Evolutionary conservation across 306 rosid species (phyloP), one percentile per base, ranked within the genome.

Genomic region (Adenanthera pavonina): DNA sequence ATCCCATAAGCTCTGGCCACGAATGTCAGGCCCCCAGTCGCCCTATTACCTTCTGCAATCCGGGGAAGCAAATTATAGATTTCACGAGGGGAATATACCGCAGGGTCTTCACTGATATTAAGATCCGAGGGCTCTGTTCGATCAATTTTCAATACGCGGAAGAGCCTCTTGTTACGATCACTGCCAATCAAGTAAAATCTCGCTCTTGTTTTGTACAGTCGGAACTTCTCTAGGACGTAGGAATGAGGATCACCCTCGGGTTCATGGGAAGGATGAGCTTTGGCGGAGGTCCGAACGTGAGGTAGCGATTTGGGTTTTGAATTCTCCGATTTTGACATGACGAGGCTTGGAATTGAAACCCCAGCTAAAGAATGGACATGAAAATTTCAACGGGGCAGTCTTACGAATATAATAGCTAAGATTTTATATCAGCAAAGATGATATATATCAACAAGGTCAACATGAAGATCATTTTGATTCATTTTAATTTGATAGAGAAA

Each of bases 91-190:
- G 99, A 95, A 86, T 95, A 95, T 6, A 92, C 84, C 9, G 89
- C 97, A 0, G 98, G 99, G 77, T 95, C 99, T 84, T 95, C 96
- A 60, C 93, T 89, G 47, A 93, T 81, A 38, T 89, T 89, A 72
- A 95, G 92, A 85, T 95, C 99, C 1, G 92, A 91, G 11, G 90
- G 89, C 77, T 95, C 99, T 9, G 95, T 92, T n/a, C 99, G 96
- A 84, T 95, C 99, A 5, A 95, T 90, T 87, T 95, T 95, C 85
- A 95, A 80, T 20, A 95, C 97, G 2, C 98, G 91, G 76, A 86
- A 90, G 83, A 88, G 84, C 73, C 83, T 87, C 90, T 93, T 93
- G 81, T 88, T 85, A 67, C 97, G 88, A 87, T 95, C 99, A 72
- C 97, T 90, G 8, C 98, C 99, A 7, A 95, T 89, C 41, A 95